Evolutionary conservation across 148 eudicot genomes (phyloP), one percentile per base, ranked within the genome.

Genomic region (Camellia lanceoleosa): DNA sequence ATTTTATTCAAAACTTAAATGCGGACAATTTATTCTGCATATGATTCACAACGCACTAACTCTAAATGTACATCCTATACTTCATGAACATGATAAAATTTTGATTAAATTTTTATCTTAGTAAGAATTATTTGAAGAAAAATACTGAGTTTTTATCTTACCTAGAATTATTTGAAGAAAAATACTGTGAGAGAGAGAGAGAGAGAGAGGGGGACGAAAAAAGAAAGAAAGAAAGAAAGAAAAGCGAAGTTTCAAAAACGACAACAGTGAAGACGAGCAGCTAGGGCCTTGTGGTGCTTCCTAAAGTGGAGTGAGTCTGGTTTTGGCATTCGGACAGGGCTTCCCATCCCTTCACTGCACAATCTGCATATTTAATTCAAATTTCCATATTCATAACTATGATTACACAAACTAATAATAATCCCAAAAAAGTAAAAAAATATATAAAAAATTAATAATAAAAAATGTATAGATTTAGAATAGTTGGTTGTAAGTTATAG

Each of bases 281-380:
- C 83, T 72, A 76, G 47, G 68, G 76, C 71, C 75, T 79, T 83
- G 77, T 82, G 85, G 73, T 71, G 82, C 71, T 83, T 86, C 71
- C 81, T 79, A 68, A 82, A 80, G 19, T 81, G 86, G 49, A 77
- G 19, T 44, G 81, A 68, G 16, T 85, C 79, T 59, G 92, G 77
- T 83, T 56, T 83, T 64, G 89, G 92, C 93, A 92, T 89, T 72
- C 80, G 88, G 5, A 83, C 88, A 14, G 97, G 97, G 73, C 97
- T 93, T 38, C 90, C 92, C 77, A 80, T 79, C 85, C 89, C 89
- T 49, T 88, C 92, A 78, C 79, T 78, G 42, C 89, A 81, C 87
- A 89, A 81, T 77, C 97, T 93, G 92, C 88, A 87, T 61, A 52
- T 11, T 11, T 23, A 71, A 18, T 12, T n/a, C 6, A 18, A 18